A percentile compares a stretch with the other conserved stretches of the same genome.
Evolutionary conservation across 2,329 filamentous ascomycete genomes (phyloP).

Genomic region (Sporothrix phasma): DNA sequence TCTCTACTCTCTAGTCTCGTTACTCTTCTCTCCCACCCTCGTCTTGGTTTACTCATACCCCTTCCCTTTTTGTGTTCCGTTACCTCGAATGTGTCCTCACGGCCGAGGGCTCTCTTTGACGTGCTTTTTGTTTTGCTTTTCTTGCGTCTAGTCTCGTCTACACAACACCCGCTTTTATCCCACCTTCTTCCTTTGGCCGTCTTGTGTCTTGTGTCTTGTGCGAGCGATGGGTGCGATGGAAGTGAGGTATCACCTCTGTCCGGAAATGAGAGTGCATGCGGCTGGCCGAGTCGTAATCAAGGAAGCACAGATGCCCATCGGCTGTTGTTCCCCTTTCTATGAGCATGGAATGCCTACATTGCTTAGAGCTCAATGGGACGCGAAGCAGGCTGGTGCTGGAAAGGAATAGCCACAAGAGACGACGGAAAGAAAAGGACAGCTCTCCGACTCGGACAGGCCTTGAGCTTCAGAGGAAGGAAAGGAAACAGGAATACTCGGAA

Average conservation of each 20-base stretch:
- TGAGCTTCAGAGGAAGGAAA: background rate
- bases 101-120: background rate
- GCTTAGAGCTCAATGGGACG: background rate
- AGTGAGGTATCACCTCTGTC: background rate
- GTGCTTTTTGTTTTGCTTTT: background rate
- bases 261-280: background rate
- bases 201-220: background rate
- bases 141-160: background rate
- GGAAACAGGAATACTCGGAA: background rate
- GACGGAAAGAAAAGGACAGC: background rate
- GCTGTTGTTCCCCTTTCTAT: too few relatives aligned
- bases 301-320: background rate
- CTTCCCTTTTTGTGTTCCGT: background rate
- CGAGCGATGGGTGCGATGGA: background rate
- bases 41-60: background rate
- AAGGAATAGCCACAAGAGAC: too few relatives aligned
- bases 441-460: background rate
- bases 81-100: slow-evolving; percentile 2
- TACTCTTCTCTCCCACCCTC: background rate
- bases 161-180: background rate
- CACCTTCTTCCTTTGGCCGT: background rate
- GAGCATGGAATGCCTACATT: background rate
- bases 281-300: background rate
- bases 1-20: background rate
- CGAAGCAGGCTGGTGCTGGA: too few relatives aligned